These are phyloP conservation scores for Lactarius akahatsu DNA, from an alignment of 768 basidiomycete species.

Conservation along the genomic window DNA sequence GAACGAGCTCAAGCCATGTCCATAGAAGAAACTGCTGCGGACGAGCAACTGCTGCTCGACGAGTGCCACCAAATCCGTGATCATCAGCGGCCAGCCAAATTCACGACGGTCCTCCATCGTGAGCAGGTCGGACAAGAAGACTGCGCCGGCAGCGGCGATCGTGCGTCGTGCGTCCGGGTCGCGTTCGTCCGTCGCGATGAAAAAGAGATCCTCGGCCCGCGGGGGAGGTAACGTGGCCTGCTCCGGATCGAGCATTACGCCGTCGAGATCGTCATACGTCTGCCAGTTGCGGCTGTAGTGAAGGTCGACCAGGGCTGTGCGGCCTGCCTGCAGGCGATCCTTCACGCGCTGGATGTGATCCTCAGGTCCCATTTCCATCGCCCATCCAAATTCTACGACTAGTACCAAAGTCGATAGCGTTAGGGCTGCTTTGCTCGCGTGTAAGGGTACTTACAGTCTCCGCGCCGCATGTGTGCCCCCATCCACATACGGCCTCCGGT, in stretches of 20 bases:
- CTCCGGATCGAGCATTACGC: slow-evolving; percentile 9
- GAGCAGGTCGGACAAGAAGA: slow-evolving; percentile 44
- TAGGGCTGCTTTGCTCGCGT: slow-evolving; percentile 1
- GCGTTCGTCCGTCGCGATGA: slow-evolving; percentile 46
- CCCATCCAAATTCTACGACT: slow-evolving; percentile 39
- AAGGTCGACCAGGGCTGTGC: slow-evolving; percentile 31
- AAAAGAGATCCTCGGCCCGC: slow-evolving; percentile 30
- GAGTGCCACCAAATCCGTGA: slow-evolving; percentile 44
- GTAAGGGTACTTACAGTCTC: slow-evolving; percentile 39
- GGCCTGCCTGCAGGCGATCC: slow-evolving; percentile 33
- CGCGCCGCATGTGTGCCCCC: slow-evolving; percentile 45
- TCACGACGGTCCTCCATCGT: slow-evolving; percentile 41
- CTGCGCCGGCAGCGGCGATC: slow-evolving; percentile 39
- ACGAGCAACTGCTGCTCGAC: slow-evolving; percentile 44
- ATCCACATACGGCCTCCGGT: slow-evolving; percentile 42
- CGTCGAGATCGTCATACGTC: slow-evolving; percentile 13
- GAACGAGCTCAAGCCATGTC: slow-evolving; percentile 41
- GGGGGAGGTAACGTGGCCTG: slow-evolving; percentile 14
- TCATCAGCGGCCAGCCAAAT: slow-evolving; percentile 44
- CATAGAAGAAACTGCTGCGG: slow-evolving; percentile 40
- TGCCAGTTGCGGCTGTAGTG: not conserved
- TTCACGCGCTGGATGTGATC: slow-evolving; percentile 41
- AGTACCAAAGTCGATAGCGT: slow-evolving; percentile 4
- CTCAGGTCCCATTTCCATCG: slow-evolving; percentile 38
- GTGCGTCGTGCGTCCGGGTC: slow-evolving; percentile 35